Evolutionary conservation across 139 green algal genomes (phyloP), one percentile per base, ranked within the genome.

Genomic region (Micractinium conductrix): DNA sequence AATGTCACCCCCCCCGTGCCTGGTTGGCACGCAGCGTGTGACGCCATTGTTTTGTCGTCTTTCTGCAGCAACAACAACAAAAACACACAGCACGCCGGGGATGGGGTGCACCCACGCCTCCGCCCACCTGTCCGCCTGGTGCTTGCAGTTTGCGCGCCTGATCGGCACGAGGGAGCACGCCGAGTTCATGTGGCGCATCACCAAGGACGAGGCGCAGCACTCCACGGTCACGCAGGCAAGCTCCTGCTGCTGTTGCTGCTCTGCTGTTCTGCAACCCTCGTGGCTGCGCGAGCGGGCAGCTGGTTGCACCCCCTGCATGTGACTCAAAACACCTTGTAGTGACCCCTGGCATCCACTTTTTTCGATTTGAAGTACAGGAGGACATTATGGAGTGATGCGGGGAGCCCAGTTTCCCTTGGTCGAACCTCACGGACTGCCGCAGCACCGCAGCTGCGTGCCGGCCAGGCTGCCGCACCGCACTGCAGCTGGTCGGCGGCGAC

Each of bases 151-250:
- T 82, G 76, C 76, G 26, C 85, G 89, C 9, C 87, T 91, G 40
- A 94, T 97, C 21, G 94, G 94, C 79, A 94, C 90, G 14, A 84
- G 93, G 0, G 90, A 96, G 88, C 84, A 96, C 71, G 89, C 89
- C 16, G 95, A 98, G 74, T 91, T 87, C 79, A 84, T 96, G 80
- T 98, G 94, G 92, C 91, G 95, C 42, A 93, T 98, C 62, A 96
- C 92, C 78, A 98, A 98, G 90, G 92, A 98, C 85, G 90, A 95
- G 28, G 72, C 89, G 62, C 91, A 96, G 84, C 92, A 96, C 86
- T 60, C 38, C 8, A 55, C 37, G 1, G 68, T 98, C 5, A 73
- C 82, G 2, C 80, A 91, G 87, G 30, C 62, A 69, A 30, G 62
- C 14, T 16, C 7, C 28, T 69, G 26, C 17, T 40, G 14, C 55